Evolutionary conservation across 1,284 basidiomycete genomes (phyloP), one percentile per base, ranked within the genome.

Genomic region (Abortiporus biennis): DNA sequence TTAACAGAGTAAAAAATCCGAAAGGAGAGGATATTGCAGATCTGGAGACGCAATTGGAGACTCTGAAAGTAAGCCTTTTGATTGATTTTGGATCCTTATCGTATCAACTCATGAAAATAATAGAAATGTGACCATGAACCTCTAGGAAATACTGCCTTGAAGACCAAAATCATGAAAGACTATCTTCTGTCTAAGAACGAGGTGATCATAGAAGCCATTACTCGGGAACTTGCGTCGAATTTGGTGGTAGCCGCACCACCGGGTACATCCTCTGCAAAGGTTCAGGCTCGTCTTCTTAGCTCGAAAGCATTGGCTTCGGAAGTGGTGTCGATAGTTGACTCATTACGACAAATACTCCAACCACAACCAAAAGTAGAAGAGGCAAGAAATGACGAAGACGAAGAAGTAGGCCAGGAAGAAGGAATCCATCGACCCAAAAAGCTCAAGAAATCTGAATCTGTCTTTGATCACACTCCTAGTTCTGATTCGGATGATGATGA

Each of bases 91-190:
- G 17, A 21, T 32, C 22, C 20, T 29, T 39, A 29, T 39, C 20
- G 16, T 43, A 23, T n/a, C 27, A 29, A 29, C n/a, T n/a, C 27
- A 32, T 39, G 46, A 36, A 42, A n/a, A 19, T 17, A 2, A 5
- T 52, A 93, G 89, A 62, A 66, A 25, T 57, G 85, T 8, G 68
- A 78, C 50, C 69, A 77, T 40, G 78, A 85, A 47, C 54, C 67
- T 1, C 64, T 91, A 20, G 80, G 77, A 3, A 67, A 68, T 30
- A 73, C 76, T 8, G 81, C 86, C 15, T 67, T 92, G 25, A 66
- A 67, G 48, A 74, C 76, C 4, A 92, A 87, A 64, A 60, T 93
- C 24, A 74, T 76, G 36, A 93, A 93, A 60, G 81, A 90, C 58
- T 75, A 71, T 44, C 46, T 66, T 6, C 65, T 89, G 6, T 69